A percentile compares a stretch with the other conserved stretches of the same genome.
Evolutionary conservation across 2,329 filamentous ascomycete genomes (phyloP).

Genomic region (Colletotrichum sp.): DNA sequence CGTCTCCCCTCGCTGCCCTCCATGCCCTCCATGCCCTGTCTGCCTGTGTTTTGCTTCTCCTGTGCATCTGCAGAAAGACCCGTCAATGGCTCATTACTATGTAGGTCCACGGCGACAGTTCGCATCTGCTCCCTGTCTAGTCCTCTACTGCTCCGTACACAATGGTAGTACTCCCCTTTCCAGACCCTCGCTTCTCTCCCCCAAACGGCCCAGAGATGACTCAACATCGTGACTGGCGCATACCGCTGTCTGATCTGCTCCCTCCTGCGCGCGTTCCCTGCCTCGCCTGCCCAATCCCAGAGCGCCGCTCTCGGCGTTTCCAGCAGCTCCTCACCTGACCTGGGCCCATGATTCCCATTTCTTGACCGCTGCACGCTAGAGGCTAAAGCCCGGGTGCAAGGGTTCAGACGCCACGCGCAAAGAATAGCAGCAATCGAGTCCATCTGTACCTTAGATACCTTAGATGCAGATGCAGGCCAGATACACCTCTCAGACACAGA

Average conservation of each 20-base stretch:
- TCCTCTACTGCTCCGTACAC: background rate
- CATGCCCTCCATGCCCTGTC: background rate
- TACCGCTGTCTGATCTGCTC: slow-evolving; percentile 22
- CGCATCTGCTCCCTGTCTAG: background rate
- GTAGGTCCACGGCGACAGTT: background rate
- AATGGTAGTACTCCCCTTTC: background rate
- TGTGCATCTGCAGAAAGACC: slow-evolving; percentile 2
- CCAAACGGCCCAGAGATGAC: background rate
- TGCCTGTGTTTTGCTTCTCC: slow-evolving; percentile 2
- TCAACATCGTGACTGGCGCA: slow-evolving; percentile 27
- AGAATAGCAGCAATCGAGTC: slow-evolving; percentile 21
- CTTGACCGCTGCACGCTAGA: slow-evolving; percentile 29
- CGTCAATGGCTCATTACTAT: background rate
- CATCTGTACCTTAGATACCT: background rate
- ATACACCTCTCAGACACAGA: background rate
- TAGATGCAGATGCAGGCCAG: slow-evolving; percentile 2
- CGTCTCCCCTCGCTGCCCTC: background rate
- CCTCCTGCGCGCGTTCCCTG: slow-evolving; percentile 25
- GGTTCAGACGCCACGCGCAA: slow-evolving; percentile 20
- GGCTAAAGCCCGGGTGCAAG: background rate
- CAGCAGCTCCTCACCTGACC: slow-evolving; percentile 29
- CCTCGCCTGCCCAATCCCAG: slow-evolving; percentile 25
- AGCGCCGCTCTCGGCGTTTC: slow-evolving; percentile 25
- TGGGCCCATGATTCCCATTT: slow-evolving; percentile 25
- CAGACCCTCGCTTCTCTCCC: background rate